These are phyloP conservation scores for Trichosporon asahii DNA, from an alignment of 1,284 basidiomycete genomes.

Conservation along the genomic window DNA sequence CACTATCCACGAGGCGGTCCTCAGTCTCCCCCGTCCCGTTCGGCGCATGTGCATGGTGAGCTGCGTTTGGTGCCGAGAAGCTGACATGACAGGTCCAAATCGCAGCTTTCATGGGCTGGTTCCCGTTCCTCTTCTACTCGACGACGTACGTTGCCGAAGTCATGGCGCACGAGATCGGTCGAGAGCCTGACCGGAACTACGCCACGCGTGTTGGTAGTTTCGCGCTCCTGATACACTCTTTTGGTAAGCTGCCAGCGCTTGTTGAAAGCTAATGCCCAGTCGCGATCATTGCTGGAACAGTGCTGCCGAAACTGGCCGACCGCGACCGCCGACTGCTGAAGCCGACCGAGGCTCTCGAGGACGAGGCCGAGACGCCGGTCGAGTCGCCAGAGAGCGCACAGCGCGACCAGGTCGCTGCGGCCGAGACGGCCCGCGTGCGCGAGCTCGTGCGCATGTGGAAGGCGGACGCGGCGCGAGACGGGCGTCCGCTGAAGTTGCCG, in stretches of 20 bases:
- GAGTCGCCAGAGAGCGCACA: background rate
- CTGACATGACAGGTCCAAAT: slow-evolving; percentile 46
- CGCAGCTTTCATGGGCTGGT: slow-evolving; percentile 62
- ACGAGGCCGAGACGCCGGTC: slow-evolving; percentile 54
- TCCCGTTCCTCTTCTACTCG: slow-evolving; percentile 91
- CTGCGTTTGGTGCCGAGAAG: too few species aligned
- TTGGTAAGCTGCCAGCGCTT: slow-evolving; percentile 58
- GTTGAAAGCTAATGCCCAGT: background rate
- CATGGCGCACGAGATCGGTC: slow-evolving; percentile 70
- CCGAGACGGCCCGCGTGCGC: slow-evolving; percentile 66
- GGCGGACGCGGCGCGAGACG: slow-evolving; percentile 69
- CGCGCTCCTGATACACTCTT: slow-evolving; percentile 84
- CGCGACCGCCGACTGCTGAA: slow-evolving; percentile 72
- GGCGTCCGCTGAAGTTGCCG: slow-evolving; percentile 69
- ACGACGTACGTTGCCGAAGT: slow-evolving; percentile 89
- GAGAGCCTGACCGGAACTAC: slow-evolving; percentile 70
- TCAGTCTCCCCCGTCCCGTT: slow-evolving; percentile 74
- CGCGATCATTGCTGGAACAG: slow-evolving; percentile 73
- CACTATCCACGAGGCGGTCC: slow-evolving; percentile 71
- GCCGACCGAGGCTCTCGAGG: slow-evolving; percentile 53
- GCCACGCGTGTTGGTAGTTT: slow-evolving; percentile 84
- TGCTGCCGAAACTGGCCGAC: slow-evolving; percentile 76
- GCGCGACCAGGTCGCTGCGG: slow-evolving; percentile 28
- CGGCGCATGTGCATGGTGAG: slow-evolving; percentile 78
- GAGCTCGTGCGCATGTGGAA: slow-evolving; percentile 74